Evolutionary conservation across 805 yeast species (phyloP).

Genomic region (Wickerhamomyces alni): DNA sequence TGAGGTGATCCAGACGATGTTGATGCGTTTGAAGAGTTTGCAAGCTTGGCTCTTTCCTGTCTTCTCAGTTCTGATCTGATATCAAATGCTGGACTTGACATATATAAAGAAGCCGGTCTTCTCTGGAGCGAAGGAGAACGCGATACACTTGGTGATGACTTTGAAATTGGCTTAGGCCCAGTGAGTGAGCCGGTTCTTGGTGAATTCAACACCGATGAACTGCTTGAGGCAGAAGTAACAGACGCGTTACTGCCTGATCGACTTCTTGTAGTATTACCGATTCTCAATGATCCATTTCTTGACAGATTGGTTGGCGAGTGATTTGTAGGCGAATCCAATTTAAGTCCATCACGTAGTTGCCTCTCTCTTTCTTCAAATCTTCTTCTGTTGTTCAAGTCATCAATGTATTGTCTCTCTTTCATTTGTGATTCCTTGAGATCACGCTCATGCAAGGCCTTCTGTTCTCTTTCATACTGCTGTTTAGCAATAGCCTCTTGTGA

Average conservation of each 20-base stretch:
- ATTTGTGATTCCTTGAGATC: conserved; percentile 7
- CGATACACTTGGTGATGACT: conserved; percentile 13
- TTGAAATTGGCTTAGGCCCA: not conserved
- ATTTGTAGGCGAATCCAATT: conserved; percentile 11
- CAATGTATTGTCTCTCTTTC: conserved; percentile 8
- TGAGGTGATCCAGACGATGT: no score
- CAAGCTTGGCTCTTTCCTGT: conserved; percentile 15
- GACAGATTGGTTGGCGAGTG: conserved; percentile 13
- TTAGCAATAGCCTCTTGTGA: conserved; percentile 14
- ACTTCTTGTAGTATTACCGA: not conserved
- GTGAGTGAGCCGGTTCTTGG: not conserved
- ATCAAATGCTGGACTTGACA: conserved; percentile 23
- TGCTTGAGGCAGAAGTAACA: conserved; percentile 9
- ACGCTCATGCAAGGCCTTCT: conserved; percentile 10
- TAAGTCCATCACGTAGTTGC: conserved; percentile 11
- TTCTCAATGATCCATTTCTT: conserved; percentile 8
- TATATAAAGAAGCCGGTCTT: conserved; percentile 18
- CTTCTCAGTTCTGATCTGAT: conserved; percentile 22
- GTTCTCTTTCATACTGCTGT: conserved; percentile 15
- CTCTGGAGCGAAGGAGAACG: conserved; percentile 17
- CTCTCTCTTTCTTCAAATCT: conserved; percentile 15
- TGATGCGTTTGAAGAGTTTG: conserved; percentile 1
- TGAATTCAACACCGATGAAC: conserved; percentile 5
- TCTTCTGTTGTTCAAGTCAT: conserved; percentile 10
- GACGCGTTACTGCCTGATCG: conserved; percentile 18